These are phyloP conservation scores for Fusarium sp. DNA, from an alignment of 2,329 filamentous ascomycete genomes.

Conservation along the genomic window DNA sequence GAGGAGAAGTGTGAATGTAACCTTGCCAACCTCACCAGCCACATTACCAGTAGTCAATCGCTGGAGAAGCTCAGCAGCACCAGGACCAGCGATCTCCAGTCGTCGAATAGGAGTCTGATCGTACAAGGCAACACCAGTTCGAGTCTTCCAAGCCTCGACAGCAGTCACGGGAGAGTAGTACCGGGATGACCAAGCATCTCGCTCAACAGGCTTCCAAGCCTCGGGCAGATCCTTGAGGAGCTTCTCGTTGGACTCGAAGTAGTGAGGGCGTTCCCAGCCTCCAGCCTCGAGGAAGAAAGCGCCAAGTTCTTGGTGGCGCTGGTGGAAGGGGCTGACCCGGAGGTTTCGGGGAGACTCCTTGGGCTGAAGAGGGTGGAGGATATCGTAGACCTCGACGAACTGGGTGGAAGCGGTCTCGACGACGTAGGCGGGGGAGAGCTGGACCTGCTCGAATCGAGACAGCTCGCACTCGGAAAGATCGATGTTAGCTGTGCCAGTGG, in stretches of 20 bases:
- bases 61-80: conserved; percentile 66
- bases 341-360: conserved; percentile 68
- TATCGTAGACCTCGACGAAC: conserved; percentile 74
- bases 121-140: conserved; percentile 70
- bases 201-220: conserved; percentile 65
- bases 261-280: conserved; percentile 72
- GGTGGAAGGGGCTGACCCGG: conserved; percentile 68
- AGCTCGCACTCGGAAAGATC: conserved; percentile 71
- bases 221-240: conserved; percentile 63
- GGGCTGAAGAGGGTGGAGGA: conserved; percentile 70
- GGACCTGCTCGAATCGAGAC: conserved; percentile 70
- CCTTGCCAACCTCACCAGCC: conserved; percentile 58
- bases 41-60: conserved; percentile 64
- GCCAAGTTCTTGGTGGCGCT: conserved; percentile 65
- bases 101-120: conserved; percentile 71
- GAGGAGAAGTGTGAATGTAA: conserved; percentile 68
- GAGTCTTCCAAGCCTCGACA: conserved; percentile 73
- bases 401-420: conserved; percentile 69
- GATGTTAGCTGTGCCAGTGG: conserved; percentile 64
- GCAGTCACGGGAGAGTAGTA: conserved; percentile 70
- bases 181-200: conserved; percentile 68
- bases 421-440: conserved; percentile 66
- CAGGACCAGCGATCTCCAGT: conserved; percentile 68
- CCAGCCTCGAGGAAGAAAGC: conserved; percentile 69
- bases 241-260: conserved; percentile 68